phyloP scores from a whole-genome alignment of 805 yeast genomes.

The Starmera dryadoides region DNA sequence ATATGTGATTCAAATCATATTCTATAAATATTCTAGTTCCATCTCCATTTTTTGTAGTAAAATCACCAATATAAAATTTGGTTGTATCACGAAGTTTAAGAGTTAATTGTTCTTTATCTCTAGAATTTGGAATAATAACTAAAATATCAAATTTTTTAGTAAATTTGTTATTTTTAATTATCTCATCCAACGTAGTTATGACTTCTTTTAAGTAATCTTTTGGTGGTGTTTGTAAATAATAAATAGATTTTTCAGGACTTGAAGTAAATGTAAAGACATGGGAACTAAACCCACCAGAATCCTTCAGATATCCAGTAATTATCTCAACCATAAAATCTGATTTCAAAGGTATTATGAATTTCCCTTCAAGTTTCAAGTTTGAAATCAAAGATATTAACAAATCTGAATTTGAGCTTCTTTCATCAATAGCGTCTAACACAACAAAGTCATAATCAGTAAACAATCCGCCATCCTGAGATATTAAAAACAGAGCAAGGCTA shows the following conservation, averaged over 20 bases:
- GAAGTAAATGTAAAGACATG: neutral
- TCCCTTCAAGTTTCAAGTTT: neutral
- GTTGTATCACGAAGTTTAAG: neutral
- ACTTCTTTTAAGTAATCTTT: neutral
- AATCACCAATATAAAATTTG: neutral
- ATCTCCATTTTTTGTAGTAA: neutral
- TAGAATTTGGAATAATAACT: neutral
- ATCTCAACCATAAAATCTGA: neutral
- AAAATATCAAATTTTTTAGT: neutral
- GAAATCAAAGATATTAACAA: neutral
- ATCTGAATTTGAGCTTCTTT: neutral
- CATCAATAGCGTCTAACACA: constrained; percentile 3
- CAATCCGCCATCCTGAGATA: neutral
- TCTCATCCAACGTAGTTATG: neutral
- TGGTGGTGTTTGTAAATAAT: neutral
- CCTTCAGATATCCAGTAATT: neutral
- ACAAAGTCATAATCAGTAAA: constrained; percentile 3
- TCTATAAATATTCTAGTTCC: neutral
- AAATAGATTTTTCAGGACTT: neutral
- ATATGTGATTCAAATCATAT: neutral
- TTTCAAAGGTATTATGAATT: constrained; percentile 1
- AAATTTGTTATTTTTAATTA: neutral
- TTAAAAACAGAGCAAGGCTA: neutral
- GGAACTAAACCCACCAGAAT: neutral
- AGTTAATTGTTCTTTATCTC: neutral